Percentiles rank a stretch among this genome's conserved stretches.
These are phyloP conservation scores for Papiliotrema laurentii DNA, from an alignment of 1,284 basidiomycete genomes.

Conservation along the genomic window DNA sequence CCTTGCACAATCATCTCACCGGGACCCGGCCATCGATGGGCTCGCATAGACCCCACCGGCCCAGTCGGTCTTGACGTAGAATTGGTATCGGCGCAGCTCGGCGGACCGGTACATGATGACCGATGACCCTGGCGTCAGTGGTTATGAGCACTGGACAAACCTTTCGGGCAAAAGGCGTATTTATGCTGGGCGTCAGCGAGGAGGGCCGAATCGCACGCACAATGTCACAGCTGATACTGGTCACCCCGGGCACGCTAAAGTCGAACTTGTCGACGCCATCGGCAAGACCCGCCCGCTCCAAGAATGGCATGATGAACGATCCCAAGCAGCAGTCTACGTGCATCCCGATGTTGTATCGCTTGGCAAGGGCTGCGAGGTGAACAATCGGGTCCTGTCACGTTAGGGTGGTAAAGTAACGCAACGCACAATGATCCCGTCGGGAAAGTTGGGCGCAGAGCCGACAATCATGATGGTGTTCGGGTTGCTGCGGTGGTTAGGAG, in stretches of 20 bases:
- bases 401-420: slow-evolving; percentile 29
- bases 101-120: slow-evolving; percentile 85
- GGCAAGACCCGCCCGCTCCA: slow-evolving; percentile 56
- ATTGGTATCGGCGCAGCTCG: slow-evolving; percentile 71
- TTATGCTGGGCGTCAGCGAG: slow-evolving; percentile 30
- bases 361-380: slow-evolving; percentile 70
- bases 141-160: slow-evolving; percentile 38
- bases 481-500: slow-evolving; percentile 28
- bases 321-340: slow-evolving; percentile 95
- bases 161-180: slow-evolving; percentile 55
- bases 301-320: slow-evolving; percentile 85
- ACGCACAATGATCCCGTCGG: slow-evolving; percentile 68
- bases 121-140: slow-evolving; percentile 62
- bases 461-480: slow-evolving; percentile 62
- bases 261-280: slow-evolving; percentile 58
- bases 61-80: slow-evolving; percentile 79
- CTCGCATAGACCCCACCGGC: slow-evolving; percentile 53
- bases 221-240: slow-evolving; percentile 85
- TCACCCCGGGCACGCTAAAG: slow-evolving; percentile 84
- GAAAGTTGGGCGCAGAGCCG: slow-evolving; percentile 87
- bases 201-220: slow-evolving; percentile 46
- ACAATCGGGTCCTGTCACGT: slow-evolving; percentile 70
- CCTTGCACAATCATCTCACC: slow-evolving; percentile 52
- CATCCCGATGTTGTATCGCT: slow-evolving; percentile 70
- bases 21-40: slow-evolving; percentile 76